Percentiles rank a stretch among this genome's conserved stretches.
phyloP scores from a whole-genome alignment of 441 rosid species.

The Manihot esculenta region DNA sequence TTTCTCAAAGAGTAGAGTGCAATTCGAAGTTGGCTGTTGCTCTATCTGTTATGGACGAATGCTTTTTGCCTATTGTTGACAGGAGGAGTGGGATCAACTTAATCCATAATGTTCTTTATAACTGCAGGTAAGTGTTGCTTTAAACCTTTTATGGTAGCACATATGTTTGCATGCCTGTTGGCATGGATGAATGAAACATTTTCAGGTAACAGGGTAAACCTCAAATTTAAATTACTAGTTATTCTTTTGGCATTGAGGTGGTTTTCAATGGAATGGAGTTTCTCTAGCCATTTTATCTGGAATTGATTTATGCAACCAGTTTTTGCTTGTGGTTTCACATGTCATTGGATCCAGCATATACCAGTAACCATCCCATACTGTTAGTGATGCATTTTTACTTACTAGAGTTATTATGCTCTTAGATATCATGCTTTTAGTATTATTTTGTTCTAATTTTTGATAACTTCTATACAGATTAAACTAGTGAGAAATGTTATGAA shows the following conservation, averaged over 20 bases:
- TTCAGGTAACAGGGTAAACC: not conserved
- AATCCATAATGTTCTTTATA: slow-evolving; percentile 74
- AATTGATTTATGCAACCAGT: not conserved
- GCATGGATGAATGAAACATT: slow-evolving; percentile 10
- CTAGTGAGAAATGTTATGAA: not conserved
- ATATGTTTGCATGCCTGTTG: slow-evolving; percentile 7
- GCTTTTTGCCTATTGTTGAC: slow-evolving; percentile 95
- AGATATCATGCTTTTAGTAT: not conserved
- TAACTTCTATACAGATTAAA: too few relatives aligned
- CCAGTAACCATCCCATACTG: not conserved
- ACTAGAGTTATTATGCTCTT: slow-evolving; percentile 8
- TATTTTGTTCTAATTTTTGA: not conserved
- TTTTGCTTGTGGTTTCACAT: slow-evolving; percentile 1
- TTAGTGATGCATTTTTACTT: not conserved
- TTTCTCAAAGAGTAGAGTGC: slow-evolving; percentile 75
- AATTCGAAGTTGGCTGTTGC: slow-evolving; percentile 96
- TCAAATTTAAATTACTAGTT: not conserved
- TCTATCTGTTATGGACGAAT: slow-evolving; percentile 91
- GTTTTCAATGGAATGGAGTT: not conserved
- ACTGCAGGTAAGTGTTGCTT: slow-evolving; percentile 64
- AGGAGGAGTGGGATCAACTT: slow-evolving; percentile 85
- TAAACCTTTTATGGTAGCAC: not conserved
- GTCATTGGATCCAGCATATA: not conserved
- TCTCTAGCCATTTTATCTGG: not conserved
- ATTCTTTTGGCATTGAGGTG: not conserved